Base-by-base conservation (phyloP, 805 yeast species). In the Ogataea allantospora region DNA sequence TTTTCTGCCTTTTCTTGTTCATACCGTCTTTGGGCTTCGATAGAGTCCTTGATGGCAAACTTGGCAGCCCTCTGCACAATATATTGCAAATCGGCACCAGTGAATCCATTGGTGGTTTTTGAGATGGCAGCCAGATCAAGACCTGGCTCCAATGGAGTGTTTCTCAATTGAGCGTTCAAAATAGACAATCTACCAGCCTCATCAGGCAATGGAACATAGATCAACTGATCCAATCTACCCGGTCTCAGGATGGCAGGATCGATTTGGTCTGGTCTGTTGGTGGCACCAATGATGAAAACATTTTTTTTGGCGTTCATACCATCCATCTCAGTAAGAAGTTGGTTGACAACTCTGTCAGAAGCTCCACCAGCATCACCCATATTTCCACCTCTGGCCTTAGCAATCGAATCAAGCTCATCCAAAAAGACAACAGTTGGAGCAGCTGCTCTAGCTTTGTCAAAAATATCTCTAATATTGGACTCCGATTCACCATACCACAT, bases 301-400 rank as follows among this genome's bases (percentile, higher is more conserved):
- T 93, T 93, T 81, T 93, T 93, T 75, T 93, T 93, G 48, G 97
- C 96, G 63, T 93, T 93, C 99, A 93, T 93, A 79, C 99, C 99
- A 68, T 93, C 99, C 99, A 93, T 93, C 71, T 89, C 96, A 7
- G 97, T 88, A 63, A 89, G 77, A 61, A 89, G 77, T 70, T 89
- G 97, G 68, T 91, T 89, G 36, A 89, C 97, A 47, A 89, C 96
- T 66, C 95, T 81, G 69, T 89, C 97, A 37, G 93, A 80, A 17
- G 97, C 96, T 44, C 97, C 98, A 51, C 96, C 96, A 14, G 96
- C 95, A 65, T 89, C 96, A 52, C 96, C 95, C 42, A 69, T 65
- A 26, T 85, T 78, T 27, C 87, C 95, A 65, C 97, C 97, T 73
- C 98, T 84, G 18, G 96, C 86, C 70, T 89, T 89, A 42, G 97